Evolutionary conservation across 1,284 basidiomycete genomes (phyloP).

Genomic region (Ceratobasidium papillatum): DNA sequence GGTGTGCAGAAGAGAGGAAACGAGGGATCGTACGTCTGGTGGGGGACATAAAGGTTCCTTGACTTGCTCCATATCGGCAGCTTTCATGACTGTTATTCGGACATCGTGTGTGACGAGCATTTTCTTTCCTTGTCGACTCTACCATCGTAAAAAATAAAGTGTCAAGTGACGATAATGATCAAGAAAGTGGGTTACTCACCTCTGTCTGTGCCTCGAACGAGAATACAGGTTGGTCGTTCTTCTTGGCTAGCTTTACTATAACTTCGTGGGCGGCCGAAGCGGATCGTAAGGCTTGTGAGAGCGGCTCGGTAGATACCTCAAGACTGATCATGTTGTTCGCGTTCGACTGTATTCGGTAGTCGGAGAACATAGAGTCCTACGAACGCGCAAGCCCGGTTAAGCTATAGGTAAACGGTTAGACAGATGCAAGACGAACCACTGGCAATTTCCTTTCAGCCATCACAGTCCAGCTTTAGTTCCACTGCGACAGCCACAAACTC

Average conservation of each 20-base stretch:
- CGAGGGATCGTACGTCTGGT: constrained; percentile 71
- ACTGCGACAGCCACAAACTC: not conserved
- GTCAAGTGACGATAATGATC: not conserved
- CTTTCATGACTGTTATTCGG: constrained; percentile 77
- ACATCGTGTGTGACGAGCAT: constrained; percentile 76
- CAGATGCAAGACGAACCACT: constrained; percentile 48
- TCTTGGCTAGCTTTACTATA: constrained; percentile 84
- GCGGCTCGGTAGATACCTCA: constrained; percentile 73
- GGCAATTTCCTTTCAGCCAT: constrained; percentile 51
- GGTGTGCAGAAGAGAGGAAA: constrained; percentile 12
- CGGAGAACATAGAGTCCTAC: constrained; percentile 76
- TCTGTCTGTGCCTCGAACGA: constrained; percentile 63
- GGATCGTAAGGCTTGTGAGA: constrained; percentile 77
- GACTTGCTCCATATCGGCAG: constrained; percentile 73
- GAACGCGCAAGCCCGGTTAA: too few species aligned
- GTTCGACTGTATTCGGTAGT: constrained; percentile 89
- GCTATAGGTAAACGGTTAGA: constrained; percentile 54
- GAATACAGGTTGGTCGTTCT: constrained; percentile 75
- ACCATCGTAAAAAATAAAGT: not conserved
- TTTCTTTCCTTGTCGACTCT: constrained; percentile 47
- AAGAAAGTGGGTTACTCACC: constrained; percentile 26
- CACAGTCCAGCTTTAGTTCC: not conserved
- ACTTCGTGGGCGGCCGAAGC: constrained; percentile 72
- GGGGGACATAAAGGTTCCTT: constrained; percentile 87
- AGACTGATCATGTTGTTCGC: constrained; percentile 84